Conservation (phyloP, 306 rosid genomes). For the Cucurbita maxima region DNA sequence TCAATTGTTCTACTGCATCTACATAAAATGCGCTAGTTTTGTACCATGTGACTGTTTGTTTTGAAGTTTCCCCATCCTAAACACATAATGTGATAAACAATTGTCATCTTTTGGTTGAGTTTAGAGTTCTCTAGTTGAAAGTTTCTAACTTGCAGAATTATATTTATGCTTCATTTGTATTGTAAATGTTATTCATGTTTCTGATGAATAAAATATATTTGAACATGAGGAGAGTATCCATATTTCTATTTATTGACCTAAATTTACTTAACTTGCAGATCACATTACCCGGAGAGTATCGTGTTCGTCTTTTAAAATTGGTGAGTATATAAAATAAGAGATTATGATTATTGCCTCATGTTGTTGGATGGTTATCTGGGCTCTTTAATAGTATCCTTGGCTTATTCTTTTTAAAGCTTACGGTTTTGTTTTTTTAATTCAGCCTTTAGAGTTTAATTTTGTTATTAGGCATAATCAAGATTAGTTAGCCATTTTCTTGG, state of each 20-base stretch:
- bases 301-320: slow-evolving; percentile 74
- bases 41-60: neutral
- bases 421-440: too few species aligned
- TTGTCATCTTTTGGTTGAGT: neutral
- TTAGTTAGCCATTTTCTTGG: too few species aligned
- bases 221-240: neutral
- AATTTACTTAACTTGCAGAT: slow-evolving; percentile 37
- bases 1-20: neutral
- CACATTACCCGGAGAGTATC: slow-evolving; percentile 74
- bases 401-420: too few species aligned
- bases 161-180: neutral
- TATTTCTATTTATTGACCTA: slow-evolving; percentile 5
- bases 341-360: neutral
- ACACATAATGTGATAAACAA: neutral
- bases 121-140: neutral
- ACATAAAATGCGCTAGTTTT: neutral
- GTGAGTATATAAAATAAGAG: slow-evolving; percentile 29
- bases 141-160: neutral
- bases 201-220: neutral
- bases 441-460: too few species aligned
- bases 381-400: too few species aligned
- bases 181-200: neutral
- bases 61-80: neutral
- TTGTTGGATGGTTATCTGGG: neutral
- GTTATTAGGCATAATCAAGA: too few species aligned